Base-by-base conservation (phyloP, 2,329 filamentous ascomycete genomes). In the Pseudovirgaria hyperparasitica region DNA sequence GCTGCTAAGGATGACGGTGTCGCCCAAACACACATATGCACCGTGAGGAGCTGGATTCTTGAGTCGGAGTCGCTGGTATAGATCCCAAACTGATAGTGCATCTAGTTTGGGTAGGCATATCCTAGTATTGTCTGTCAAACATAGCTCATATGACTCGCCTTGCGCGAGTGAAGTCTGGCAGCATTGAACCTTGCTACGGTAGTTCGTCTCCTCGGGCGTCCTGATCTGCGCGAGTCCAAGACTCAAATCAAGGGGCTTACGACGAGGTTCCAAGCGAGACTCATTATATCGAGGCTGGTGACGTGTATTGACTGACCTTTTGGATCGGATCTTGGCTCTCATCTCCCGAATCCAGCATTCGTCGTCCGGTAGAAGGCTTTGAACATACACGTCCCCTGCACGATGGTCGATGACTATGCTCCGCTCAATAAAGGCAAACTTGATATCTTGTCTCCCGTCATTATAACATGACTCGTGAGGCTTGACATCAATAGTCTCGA, bases 81-180 rank as follows among this genome's bases (percentile, higher is more conserved):
- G 62, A 5, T 67, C 53, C 81, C 82, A 92, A 39, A 36, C 24
- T 38, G 32, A 25, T 24, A 29, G 23, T 34, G 0, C 57, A 52
- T 3, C 57, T 24, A 25, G 31, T 27, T 21, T 47, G 37, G 35
- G 48, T 21, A 39, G 57, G 12, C 48, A 40, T 43, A 90, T 69
- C 19, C 62, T 65, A 8, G 80, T 84, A 48, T 82, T 75, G 25
- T 74, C 75, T 0, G 82, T 92, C 6, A 92, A 66, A 39, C 82
- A 92, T 5, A 92, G 65, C 47, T 92, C 84, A 50, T 92, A 92
- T 0, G 82, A 85, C 35, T 86, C 74, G 9, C 84, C 84, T 1
- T 76, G 73, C 3, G 73, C 68, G 35, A 92, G 79, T 35, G 70
- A 66, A 4, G 71, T 64, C 43, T 87, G 77, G 43, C 82, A 90